A percentile compares a stretch with the other conserved stretches of the same genome.
Evolutionary conservation across 345 rosid genomes (phyloP).

Genomic region (Litchi chinensis): DNA sequence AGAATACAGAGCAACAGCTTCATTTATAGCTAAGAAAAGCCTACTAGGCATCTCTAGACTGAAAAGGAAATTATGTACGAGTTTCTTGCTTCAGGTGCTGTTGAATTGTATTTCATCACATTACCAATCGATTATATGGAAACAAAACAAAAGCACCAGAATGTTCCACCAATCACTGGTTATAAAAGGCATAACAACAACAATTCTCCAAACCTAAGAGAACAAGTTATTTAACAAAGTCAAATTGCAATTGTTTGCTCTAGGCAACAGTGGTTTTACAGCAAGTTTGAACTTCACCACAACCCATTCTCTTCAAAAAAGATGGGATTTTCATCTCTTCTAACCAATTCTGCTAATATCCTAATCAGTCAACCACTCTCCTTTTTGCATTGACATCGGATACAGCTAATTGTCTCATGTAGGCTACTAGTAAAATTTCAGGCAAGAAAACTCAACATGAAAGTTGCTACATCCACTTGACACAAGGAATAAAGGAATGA

Average conservation of each 20-base stretch:
- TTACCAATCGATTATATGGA: too few species aligned
- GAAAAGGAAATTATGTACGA: background rate
- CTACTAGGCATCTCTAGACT: background rate
- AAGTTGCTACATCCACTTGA: background rate
- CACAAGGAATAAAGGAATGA: conserved; percentile 5
- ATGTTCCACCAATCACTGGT: background rate
- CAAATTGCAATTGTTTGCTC: background rate
- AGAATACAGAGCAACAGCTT: background rate
- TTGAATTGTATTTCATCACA: background rate
- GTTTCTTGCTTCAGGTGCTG: background rate
- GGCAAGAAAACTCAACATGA: background rate
- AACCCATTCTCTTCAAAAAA: background rate
- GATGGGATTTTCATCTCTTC: background rate
- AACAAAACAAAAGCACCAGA: too few species aligned
- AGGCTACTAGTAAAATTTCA: background rate
- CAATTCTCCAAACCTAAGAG: background rate
- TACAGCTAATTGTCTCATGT: background rate
- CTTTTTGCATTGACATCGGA: background rate
- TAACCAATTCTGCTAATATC: background rate
- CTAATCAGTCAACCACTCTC: background rate
- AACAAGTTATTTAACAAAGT: background rate
- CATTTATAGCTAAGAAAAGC: background rate
- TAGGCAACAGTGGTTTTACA: background rate
- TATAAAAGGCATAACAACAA: background rate
- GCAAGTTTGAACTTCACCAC: too few species aligned